These are phyloP conservation scores for Pseudogymnoascus sp. DNA, from an alignment of 2,329 filamentous ascomycete species.

Conservation along the genomic window DNA sequence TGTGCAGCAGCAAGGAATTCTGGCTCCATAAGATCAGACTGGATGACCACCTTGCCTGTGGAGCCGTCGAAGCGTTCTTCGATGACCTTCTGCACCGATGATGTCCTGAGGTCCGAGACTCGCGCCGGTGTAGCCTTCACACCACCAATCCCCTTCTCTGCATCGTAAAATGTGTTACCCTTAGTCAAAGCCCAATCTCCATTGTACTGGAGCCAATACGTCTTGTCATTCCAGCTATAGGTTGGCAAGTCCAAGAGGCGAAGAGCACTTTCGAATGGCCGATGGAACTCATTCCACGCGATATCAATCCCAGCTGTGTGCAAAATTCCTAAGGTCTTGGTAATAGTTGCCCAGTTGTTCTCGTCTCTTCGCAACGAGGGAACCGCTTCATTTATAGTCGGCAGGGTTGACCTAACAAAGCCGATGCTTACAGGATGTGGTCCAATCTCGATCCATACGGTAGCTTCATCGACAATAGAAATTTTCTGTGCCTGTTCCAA, in stretches of 20 bases:
- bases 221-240: constrained; percentile 55
- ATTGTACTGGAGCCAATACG: constrained; percentile 39
- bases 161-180: constrained; percentile 43
- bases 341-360: no score
- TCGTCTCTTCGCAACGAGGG: no score
- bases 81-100: constrained; percentile 40
- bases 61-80: constrained; percentile 43
- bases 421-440: constrained; percentile 47
- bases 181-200: constrained; percentile 56
- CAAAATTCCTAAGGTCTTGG: no score
- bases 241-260: constrained; percentile 46
- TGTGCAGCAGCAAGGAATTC: constrained; percentile 44
- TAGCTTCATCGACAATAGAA: constrained; percentile 55
- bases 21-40: constrained; percentile 44
- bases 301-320: no score
- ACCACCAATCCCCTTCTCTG: constrained; percentile 31
- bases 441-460: constrained; percentile 62
- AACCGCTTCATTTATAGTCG: no score
- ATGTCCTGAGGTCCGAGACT: no score
- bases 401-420: no score
- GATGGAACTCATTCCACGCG: no score
- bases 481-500: constrained; percentile 48
- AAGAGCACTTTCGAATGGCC: no score
- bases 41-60: constrained; percentile 40
- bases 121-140: no score